phyloP scores from a whole-genome alignment of 495 filamentous ascomycete species.

The Talaromyces liani region DNA sequence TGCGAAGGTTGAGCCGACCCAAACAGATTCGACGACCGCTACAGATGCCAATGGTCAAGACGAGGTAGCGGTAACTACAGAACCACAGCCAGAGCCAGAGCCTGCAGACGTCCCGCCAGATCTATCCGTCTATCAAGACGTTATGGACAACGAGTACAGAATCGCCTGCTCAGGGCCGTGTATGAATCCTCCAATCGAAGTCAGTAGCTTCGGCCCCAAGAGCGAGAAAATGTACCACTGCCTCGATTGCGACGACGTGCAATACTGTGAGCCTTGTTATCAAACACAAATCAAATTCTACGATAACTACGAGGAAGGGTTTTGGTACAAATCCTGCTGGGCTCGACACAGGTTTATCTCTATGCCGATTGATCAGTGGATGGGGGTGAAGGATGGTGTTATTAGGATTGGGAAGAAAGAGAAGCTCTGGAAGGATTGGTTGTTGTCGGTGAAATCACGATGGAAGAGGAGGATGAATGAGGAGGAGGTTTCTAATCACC shows the following conservation, averaged over 20 bases:
- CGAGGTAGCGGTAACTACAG: not conserved
- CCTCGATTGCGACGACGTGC: not conserved
- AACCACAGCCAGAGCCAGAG: not conserved
- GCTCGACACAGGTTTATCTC: not conserved
- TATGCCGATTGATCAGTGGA: not conserved
- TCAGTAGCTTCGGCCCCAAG: not conserved
- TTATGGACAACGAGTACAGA: not conserved
- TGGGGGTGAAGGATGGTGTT: not conserved
- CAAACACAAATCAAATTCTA: not conserved
- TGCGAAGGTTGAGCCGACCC: not conserved
- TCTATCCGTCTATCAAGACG: not conserved
- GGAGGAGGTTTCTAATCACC: not conserved
- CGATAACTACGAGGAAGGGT: not conserved
- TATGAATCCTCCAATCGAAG: not conserved
- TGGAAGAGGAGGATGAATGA: constrained; percentile 1
- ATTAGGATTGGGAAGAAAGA: not conserved
- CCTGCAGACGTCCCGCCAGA: not conserved
- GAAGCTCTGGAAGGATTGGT: constrained; percentile 1
- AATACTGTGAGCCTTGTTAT: not conserved
- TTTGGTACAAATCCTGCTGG: not conserved
- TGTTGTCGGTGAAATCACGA: not conserved
- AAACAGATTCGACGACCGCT: not conserved
- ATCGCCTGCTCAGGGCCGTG: not conserved
- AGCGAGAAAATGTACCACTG: not conserved
- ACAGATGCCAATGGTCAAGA: not conserved